Conservation (phyloP, 495 filamentous ascomycete genomes). For the Rostrohypoxylon terebratum region DNA sequence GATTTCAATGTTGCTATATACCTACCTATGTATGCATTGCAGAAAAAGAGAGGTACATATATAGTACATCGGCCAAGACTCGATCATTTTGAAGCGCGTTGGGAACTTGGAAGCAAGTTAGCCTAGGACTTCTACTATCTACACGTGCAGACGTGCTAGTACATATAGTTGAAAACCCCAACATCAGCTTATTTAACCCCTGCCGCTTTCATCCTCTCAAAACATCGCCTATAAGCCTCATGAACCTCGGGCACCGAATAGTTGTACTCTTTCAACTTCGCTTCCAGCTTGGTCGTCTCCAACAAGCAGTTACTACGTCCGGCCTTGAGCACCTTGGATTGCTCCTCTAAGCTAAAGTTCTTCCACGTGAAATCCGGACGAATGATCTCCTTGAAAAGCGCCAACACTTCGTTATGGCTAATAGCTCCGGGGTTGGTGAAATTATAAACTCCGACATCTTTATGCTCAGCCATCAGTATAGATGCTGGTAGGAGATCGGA, state of each 20-base stretch:
- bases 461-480: constrained; percentile 69
- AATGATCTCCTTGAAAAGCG: constrained; percentile 70
- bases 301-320: constrained; percentile 73
- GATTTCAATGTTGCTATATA: background rate
- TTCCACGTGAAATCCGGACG: constrained; percentile 71
- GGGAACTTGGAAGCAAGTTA: background rate
- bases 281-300: constrained; percentile 69
- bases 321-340: constrained; percentile 74
- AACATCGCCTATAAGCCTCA: constrained; percentile 69
- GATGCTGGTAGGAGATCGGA: constrained; percentile 71
- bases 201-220: constrained; percentile 72
- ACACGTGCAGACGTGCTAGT: background rate
- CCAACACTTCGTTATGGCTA: constrained; percentile 73
- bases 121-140: background rate
- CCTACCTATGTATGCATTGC: background rate
- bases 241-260: constrained; percentile 71
- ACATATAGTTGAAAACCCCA: background rate
- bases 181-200: constrained; percentile 57
- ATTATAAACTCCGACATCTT: constrained; percentile 73
- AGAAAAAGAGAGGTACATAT: background rate
- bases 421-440: constrained; percentile 76
- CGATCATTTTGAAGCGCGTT: constrained; percentile 1
- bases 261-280: constrained; percentile 69
- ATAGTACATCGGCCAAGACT: background rate
- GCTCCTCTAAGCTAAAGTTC: constrained; percentile 74